Conservation (phyloP, 2,329 filamentous ascomycete species). For the Aspergillus ustus region DNA sequence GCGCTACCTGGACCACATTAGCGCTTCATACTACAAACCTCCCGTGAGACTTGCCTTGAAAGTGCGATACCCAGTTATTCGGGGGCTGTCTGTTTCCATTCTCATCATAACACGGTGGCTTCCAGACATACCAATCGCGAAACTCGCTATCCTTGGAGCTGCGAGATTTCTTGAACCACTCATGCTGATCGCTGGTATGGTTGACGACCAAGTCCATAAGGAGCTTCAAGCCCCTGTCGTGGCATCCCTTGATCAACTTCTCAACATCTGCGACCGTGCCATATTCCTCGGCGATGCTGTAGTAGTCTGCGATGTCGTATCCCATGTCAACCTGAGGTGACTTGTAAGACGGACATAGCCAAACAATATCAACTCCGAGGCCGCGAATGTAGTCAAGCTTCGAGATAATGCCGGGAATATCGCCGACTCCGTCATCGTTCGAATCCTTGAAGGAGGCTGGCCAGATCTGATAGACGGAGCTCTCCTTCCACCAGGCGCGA, state of each 20-base stretch:
- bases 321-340: constrained; percentile 60
- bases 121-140: constrained; percentile 70
- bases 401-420: constrained; percentile 67
- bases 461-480: constrained; percentile 64
- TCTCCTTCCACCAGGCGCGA: constrained; percentile 61
- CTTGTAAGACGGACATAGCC: constrained; percentile 58
- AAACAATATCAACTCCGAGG: constrained; percentile 66
- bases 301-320: constrained; percentile 64
- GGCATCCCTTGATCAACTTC: constrained; percentile 62
- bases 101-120: constrained; percentile 56
- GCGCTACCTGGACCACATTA: constrained; percentile 41
- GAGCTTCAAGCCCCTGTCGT: constrained; percentile 68
- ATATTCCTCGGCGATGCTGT: constrained; percentile 67
- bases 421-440: constrained; percentile 62
- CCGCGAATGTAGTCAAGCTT: constrained; percentile 67
- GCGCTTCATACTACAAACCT: neutral
- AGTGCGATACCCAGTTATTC: constrained; percentile 65
- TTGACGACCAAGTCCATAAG: constrained; percentile 79
- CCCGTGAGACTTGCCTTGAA: constrained; percentile 26
- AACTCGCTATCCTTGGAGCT: constrained; percentile 66
- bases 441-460: constrained; percentile 61
- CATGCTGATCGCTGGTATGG: constrained; percentile 73
- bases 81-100: constrained; percentile 69
- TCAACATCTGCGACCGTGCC: constrained; percentile 71
- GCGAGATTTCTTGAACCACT: constrained; percentile 72